Percentiles rank a stretch among this genome's conserved stretches.
Evolutionary conservation across 1,139 yeast genomes (phyloP).

Genomic region (Geotrichum restrictum): DNA sequence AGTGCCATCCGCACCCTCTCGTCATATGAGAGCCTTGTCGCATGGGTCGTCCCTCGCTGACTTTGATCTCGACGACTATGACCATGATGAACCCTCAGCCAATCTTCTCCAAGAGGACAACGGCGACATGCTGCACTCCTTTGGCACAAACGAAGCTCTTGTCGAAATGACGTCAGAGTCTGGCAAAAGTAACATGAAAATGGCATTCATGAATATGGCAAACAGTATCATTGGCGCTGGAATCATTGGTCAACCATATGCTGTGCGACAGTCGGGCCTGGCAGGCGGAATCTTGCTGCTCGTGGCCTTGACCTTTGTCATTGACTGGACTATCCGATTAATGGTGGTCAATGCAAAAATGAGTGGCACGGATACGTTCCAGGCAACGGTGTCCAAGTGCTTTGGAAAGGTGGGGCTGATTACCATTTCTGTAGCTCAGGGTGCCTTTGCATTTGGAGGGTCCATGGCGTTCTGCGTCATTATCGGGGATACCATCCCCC

Average conservation of each 20-base stretch:
- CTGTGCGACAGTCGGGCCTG: constrained; percentile 75
- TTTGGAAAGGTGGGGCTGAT: constrained; percentile 72
- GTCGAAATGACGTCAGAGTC: constrained; percentile 38
- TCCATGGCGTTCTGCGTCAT: constrained; percentile 91
- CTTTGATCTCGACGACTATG: constrained; percentile 14
- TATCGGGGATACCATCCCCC: constrained; percentile 93
- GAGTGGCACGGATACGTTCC: constrained; percentile 73
- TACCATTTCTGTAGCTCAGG: constrained; percentile 68
- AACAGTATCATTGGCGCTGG: constrained; percentile 91
- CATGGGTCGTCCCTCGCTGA: neutral
- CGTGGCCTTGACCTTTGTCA: constrained; percentile 57
- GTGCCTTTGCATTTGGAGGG: constrained; percentile 91
- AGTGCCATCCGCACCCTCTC: neutral
- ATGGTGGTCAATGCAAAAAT: constrained; percentile 81
- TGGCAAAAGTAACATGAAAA: constrained; percentile 51
- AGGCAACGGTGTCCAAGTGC: constrained; percentile 77
- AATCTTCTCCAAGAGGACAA: constrained; percentile 7
- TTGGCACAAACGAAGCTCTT: constrained; percentile 27
- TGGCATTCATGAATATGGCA: constrained; percentile 98
- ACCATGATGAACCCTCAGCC: constrained; percentile 6
- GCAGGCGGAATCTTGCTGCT: constrained; percentile 67
- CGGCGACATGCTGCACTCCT: neutral
- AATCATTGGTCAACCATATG: constrained; percentile 89
- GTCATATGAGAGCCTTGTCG: constrained; percentile 2
- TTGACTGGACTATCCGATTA: constrained; percentile 79